These are phyloP conservation scores for Ustulina deusta DNA, from an alignment of 2,329 filamentous ascomycete genomes.

Conservation along the genomic window DNA sequence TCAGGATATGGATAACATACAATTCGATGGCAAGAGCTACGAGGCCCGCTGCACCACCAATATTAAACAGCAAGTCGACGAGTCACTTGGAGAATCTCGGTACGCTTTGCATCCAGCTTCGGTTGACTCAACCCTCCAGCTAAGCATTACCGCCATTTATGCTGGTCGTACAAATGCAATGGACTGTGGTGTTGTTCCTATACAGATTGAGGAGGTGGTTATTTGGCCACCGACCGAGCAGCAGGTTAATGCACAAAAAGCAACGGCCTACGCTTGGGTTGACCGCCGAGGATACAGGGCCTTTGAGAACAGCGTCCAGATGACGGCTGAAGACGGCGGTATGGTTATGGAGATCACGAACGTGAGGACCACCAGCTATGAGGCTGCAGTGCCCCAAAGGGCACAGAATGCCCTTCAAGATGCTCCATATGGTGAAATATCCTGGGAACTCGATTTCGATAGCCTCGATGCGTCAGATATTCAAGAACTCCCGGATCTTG, in stretches of 20 bases:
- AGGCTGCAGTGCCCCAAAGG: slow-evolving; percentile 49
- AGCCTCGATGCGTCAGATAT: no score
- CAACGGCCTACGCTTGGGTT: neutral
- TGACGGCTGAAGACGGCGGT: slow-evolving; percentile 43
- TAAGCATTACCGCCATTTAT: slow-evolving; percentile 34
- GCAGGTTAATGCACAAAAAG: neutral
- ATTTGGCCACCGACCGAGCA: slow-evolving; percentile 8
- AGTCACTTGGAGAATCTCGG: slow-evolving; percentile 28
- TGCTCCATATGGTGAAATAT: neutral
- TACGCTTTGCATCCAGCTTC: slow-evolving; percentile 51
- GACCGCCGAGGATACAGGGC: slow-evolving; percentile 42
- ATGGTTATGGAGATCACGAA: slow-evolving; percentile 49
- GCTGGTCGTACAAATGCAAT: slow-evolving; percentile 33
- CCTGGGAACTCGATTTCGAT: slow-evolving; percentile 36
- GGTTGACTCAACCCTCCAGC: slow-evolving; percentile 47
- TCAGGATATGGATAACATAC: slow-evolving; percentile 28
- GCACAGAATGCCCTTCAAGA: neutral
- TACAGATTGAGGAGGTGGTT: slow-evolving; percentile 30
- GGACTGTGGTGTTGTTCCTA: slow-evolving; percentile 32
- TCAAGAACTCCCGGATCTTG: no score
- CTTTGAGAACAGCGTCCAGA: slow-evolving; percentile 44
- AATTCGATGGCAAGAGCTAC: slow-evolving; percentile 14
- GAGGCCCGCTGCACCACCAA: slow-evolving; percentile 15
- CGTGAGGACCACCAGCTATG: slow-evolving; percentile 45
- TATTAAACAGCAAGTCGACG: slow-evolving; percentile 1